Percentiles rank a stretch among this genome's conserved stretches.
Conservation (phyloP, 2,329 filamentous ascomycete genomes). For the Coniochaeta prunicola region DNA sequence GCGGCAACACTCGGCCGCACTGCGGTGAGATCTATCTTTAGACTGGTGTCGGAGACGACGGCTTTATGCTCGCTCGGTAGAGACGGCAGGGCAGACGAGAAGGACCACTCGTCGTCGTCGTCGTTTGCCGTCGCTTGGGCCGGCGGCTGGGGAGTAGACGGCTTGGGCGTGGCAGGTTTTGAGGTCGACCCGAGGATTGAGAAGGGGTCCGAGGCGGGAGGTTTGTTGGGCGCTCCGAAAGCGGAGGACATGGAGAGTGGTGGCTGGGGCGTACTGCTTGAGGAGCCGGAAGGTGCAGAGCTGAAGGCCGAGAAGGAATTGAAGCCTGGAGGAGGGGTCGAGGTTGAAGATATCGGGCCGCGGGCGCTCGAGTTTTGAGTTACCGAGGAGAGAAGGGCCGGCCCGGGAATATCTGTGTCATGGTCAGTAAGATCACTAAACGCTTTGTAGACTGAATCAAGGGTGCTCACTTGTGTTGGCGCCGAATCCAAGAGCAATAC, state of each 20-base stretch:
- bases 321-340: conserved; percentile 35
- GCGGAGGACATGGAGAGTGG: conserved; percentile 37
- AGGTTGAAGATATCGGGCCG: conserved; percentile 27
- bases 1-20: conserved; percentile 33
- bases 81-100: conserved; percentile 75
- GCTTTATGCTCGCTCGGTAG: conserved; percentile 57
- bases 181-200: conserved; percentile 38
- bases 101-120: conserved; percentile 94
- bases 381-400: conserved; percentile 56
- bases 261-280: conserved; percentile 47
- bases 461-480: conserved; percentile 54
- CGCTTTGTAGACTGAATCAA: not conserved
- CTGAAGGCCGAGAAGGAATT: conserved; percentile 49
- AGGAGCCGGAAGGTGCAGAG: conserved; percentile 40
- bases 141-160: conserved; percentile 21
- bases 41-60: conserved; percentile 59
- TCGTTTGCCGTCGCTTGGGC: conserved; percentile 34
- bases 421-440: conserved; percentile 15
- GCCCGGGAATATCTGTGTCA: conserved; percentile 56
- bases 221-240: conserved; percentile 34
- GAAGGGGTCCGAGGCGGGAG: conserved; percentile 41
- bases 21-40: conserved; percentile 69
- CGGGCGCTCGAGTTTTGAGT: conserved; percentile 54
- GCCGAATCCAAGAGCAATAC: conserved; percentile 73
- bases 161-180: conserved; percentile 20